Evolutionary conservation across 2,329 filamentous ascomycete genomes (phyloP).

Genomic region (Ophiostoma australiae): DNA sequence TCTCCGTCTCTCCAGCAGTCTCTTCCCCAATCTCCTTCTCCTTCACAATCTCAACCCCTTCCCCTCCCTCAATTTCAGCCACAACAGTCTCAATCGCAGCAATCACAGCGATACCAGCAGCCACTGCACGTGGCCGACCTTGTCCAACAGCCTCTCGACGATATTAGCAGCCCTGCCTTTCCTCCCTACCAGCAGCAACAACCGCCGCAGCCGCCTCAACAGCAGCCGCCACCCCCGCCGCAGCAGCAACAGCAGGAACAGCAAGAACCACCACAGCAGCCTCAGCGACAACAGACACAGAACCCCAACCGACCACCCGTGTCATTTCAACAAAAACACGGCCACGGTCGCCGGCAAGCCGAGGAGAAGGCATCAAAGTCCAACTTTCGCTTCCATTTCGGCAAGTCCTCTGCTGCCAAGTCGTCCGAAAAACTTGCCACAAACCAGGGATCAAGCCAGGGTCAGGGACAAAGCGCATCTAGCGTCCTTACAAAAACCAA

Average conservation of each 20-base stretch:
- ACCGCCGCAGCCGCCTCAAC: conserved; percentile 30
- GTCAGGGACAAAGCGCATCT: not conserved
- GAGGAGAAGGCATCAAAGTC: conserved; percentile 44
- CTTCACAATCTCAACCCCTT: conserved; percentile 37
- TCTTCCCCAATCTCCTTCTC: conserved; percentile 39
- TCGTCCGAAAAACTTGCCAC: conserved; percentile 35
- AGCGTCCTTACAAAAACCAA: conserved; percentile 24
- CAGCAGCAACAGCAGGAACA: conserved; percentile 24
- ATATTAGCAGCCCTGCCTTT: conserved; percentile 31
- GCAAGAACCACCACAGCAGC: conserved; percentile 26
- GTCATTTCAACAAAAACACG: conserved; percentile 30
- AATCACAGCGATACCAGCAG: conserved; percentile 25
- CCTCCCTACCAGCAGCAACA: conserved; percentile 27
- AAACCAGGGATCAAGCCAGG: not conserved
- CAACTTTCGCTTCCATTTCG: conserved; percentile 49
- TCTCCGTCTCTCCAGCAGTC: conserved; percentile 2
- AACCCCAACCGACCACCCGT: conserved; percentile 20
- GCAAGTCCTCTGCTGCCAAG: conserved; percentile 39
- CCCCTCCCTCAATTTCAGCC: conserved; percentile 17
- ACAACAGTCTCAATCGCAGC: conserved; percentile 13
- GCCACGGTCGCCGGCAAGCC: conserved; percentile 32
- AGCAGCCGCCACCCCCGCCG: conserved; percentile 27
- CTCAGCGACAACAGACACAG: conserved; percentile 25
- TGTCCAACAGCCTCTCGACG: conserved; percentile 31
- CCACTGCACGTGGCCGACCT: conserved; percentile 35